These are phyloP conservation scores for Phytophthora colocasiae DNA, from an alignment of 352 stramenopile species.

Conservation along the genomic window DNA sequence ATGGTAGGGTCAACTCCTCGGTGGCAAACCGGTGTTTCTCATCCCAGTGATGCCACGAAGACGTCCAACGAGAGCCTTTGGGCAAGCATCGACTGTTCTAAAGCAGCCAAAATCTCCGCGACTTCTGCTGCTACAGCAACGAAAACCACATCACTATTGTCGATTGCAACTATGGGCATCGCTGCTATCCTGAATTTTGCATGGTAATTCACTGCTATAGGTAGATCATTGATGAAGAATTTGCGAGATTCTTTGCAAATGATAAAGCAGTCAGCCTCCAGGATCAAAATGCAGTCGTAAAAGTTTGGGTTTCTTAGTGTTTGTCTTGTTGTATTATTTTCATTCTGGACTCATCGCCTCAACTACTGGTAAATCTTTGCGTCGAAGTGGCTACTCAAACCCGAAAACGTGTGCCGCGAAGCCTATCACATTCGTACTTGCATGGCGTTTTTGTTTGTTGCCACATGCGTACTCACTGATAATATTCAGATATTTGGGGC, in stretches of 20 bases:
- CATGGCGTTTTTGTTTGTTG: slow-evolving; percentile 1
- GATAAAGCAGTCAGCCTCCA: not conserved
- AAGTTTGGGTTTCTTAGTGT: not conserved
- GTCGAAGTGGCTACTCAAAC: not conserved
- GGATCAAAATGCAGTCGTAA: not conserved
- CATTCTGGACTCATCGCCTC: not conserved
- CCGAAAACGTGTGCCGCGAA: not conserved
- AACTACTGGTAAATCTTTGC: not conserved
- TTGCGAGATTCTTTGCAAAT: not conserved
- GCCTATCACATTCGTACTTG: slow-evolving; percentile 1
- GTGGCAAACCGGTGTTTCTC: slow-evolving; percentile 35
- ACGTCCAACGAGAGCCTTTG: slow-evolving; percentile 35
- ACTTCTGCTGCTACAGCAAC: slow-evolving; percentile 17
- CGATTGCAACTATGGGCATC: slow-evolving; percentile 8
- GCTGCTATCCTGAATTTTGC: slow-evolving; percentile 16
- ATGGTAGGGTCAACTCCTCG: not conserved
- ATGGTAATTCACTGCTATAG: not conserved
- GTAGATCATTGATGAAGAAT: not conserved
- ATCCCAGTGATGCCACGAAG: slow-evolving; percentile 35
- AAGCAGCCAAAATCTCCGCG: slow-evolving; percentile 17
- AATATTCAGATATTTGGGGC: no score
- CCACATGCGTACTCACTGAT: no score
- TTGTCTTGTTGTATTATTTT: not conserved
- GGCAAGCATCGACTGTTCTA: slow-evolving; percentile 35
- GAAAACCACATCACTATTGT: not conserved